phyloP scores from a whole-genome alignment of 345 rosid genomes.

The Eucalyptus fibrosa region DNA sequence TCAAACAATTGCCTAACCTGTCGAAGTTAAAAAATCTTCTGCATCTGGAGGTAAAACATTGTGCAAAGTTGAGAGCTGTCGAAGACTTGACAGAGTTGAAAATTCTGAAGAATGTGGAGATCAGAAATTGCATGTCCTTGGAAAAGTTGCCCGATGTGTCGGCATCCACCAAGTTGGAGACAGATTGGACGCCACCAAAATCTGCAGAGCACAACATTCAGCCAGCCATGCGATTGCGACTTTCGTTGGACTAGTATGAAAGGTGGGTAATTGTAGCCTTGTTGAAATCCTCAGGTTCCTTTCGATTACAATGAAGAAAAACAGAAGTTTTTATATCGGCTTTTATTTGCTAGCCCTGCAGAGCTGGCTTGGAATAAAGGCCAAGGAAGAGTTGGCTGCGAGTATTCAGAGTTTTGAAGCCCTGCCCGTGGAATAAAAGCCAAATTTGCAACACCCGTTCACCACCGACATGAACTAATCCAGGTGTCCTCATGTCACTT shows the following conservation, averaged over 20 bases:
- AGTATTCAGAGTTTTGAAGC: neutral
- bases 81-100: neutral
- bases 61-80: neutral
- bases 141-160: neutral
- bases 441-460: neutral
- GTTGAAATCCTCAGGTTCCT: neutral
- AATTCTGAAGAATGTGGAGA: neutral
- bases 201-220: neutral
- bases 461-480: neutral
- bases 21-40: neutral
- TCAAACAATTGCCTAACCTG: neutral
- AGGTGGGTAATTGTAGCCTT: neutral
- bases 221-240: neutral
- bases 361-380: neutral
- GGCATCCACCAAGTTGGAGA: neutral
- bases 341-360: neutral
- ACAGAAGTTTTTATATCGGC: neutral
- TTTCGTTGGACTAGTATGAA: neutral
- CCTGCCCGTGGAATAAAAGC: neutral
- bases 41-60: accelerated
- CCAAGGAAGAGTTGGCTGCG: neutral
- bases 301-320: neutral
- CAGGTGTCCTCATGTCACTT: neutral
- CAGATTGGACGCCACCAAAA: neutral
- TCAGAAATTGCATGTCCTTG: neutral